phyloP scores from a whole-genome alignment of 225 moss, liverwort and hornwort species.

The Polytrichum commune region DNA sequence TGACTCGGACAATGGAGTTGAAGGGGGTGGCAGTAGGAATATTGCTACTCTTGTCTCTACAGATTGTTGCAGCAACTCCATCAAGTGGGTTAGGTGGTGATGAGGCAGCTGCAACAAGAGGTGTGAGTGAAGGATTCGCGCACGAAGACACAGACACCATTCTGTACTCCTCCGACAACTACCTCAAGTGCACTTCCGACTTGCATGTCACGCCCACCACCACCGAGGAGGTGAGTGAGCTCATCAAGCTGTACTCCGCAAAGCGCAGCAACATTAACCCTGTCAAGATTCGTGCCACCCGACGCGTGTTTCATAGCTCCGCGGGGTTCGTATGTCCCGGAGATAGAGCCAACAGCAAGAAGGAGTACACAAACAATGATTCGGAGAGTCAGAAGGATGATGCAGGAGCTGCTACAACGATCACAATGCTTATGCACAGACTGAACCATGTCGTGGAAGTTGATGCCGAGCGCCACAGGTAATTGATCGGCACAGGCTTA shows the following conservation, averaged over 20 bases:
- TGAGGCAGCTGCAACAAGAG: neutral
- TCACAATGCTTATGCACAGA: constrained; percentile 43
- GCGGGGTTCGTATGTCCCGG: constrained; percentile 40
- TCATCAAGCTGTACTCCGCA: constrained; percentile 15
- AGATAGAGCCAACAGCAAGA: constrained; percentile 14
- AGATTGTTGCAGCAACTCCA: too few species aligned
- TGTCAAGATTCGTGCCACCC: constrained; percentile 36
- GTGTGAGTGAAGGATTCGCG: constrained; percentile 15
- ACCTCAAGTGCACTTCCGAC: constrained; percentile 32
- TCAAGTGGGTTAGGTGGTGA: too few species aligned
- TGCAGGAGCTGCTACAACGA: neutral
- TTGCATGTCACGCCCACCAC: constrained; percentile 8
- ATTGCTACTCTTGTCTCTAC: too few species aligned
- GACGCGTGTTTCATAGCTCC: constrained; percentile 21
- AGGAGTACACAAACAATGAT: neutral
- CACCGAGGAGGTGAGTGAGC: constrained; percentile 17
- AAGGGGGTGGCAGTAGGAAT: too few species aligned
- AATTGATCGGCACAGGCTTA: too few species aligned
- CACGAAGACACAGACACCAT: constrained; percentile 17
- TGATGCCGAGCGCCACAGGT: constrained; percentile 10
- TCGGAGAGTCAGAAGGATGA: neutral
- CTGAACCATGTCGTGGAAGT: constrained; percentile 49
- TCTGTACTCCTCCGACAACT: constrained; percentile 12
- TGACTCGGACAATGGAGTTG: too few species aligned
- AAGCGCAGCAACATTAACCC: neutral